Percentiles rank a stretch among this genome's conserved stretches.
phyloP scores from a whole-genome alignment of 441 rosid genomes.

The Geranium incanum region DNA sequence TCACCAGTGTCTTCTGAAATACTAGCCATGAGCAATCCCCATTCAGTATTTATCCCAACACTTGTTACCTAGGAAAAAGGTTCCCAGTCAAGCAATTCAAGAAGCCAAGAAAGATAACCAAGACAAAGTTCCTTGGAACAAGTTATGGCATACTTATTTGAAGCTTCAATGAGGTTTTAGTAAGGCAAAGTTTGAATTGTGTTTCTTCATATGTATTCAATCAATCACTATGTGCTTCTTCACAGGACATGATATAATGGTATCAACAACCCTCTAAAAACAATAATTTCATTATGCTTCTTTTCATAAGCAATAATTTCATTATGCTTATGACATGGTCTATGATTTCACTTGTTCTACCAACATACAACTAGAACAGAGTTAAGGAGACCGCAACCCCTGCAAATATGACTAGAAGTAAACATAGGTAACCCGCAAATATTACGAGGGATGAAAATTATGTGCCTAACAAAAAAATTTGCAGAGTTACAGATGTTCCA shows the following conservation, averaged over 20 bases:
- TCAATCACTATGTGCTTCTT: neutral
- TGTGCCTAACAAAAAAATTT: neutral
- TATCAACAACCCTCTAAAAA: neutral
- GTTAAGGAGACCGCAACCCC: no score
- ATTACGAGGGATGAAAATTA: neutral
- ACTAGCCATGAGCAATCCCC: slow-evolving; percentile 96
- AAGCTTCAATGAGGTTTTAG: neutral
- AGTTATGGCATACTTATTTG: neutral
- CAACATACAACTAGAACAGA: neutral
- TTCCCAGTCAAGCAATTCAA: neutral
- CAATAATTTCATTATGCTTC: neutral
- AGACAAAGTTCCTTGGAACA: neutral
- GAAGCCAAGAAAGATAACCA: neutral
- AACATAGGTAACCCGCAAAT: neutral
- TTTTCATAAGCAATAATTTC: neutral
- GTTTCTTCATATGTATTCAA: neutral
- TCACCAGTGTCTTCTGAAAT: slow-evolving; percentile 94
- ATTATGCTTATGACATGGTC: no score
- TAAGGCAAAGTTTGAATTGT: neutral
- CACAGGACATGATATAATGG: neutral
- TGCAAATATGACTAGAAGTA: no score
- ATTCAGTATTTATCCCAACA: slow-evolving; percentile 89
- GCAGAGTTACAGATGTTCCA: no score
- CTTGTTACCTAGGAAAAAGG: slow-evolving; percentile 56
- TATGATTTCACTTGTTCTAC: no score